phyloP scores from a whole-genome alignment of 768 basidiomycete genomes.

The Rickenella mellea region DNA sequence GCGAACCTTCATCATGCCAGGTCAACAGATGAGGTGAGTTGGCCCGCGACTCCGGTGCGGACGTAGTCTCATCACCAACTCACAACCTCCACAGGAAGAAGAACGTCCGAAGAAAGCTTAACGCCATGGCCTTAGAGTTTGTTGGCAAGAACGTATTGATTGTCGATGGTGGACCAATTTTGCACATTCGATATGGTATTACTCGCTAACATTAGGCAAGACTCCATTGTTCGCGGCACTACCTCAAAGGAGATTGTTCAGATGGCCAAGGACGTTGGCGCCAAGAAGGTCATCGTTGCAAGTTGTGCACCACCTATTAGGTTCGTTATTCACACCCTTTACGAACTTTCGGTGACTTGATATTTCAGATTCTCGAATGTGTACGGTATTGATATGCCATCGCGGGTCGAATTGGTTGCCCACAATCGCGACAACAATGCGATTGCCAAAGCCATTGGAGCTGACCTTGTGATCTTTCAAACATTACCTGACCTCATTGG shows the following conservation, averaged over 20 bases:
- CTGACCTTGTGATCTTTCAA: constrained; percentile 94
- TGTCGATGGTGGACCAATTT: constrained; percentile 68
- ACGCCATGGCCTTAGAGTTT: constrained; percentile 98
- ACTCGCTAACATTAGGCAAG: constrained; percentile 27
- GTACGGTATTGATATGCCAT: constrained; percentile 99
- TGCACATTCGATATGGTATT: background rate
- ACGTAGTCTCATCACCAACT: constrained; percentile 67
- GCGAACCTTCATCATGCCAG: constrained; percentile 99
- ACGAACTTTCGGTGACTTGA: background rate
- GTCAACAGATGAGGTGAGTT: constrained; percentile 81
- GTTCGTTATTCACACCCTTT: constrained; percentile 23
- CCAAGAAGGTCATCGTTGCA: constrained; percentile 90
- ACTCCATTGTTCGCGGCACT: constrained; percentile 97
- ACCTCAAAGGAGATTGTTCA: constrained; percentile 98
- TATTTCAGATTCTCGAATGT: constrained; percentile 73
- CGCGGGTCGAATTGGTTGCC: constrained; percentile 87
- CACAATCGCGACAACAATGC: constrained; percentile 60
- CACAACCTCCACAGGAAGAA: constrained; percentile 47
- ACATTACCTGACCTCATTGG: constrained; percentile 79
- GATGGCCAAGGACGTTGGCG: constrained; percentile 99
- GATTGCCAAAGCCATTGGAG: constrained; percentile 78
- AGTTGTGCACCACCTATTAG: constrained; percentile 97
- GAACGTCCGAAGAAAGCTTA: constrained; percentile 91
- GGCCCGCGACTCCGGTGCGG: background rate
- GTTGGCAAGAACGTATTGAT: constrained; percentile 84